phyloP scores from a whole-genome alignment of 2,329 filamentous ascomycete genomes.

The Clonostachys sp. region DNA sequence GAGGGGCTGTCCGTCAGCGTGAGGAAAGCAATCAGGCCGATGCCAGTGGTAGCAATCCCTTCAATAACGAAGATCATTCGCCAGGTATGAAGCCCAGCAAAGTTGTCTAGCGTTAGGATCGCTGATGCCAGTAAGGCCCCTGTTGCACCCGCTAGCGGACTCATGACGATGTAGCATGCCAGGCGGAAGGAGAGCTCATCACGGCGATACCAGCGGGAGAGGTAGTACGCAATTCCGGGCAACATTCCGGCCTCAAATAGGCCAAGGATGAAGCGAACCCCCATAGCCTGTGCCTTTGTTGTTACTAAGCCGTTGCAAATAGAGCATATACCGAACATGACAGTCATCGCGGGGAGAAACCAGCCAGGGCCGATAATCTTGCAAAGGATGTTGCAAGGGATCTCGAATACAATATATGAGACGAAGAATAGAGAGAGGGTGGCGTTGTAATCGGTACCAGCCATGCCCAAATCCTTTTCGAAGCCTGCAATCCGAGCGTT shows the following conservation, averaged over 20 bases:
- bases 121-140: slow-evolving; percentile 43
- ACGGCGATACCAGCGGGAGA: slow-evolving; percentile 60
- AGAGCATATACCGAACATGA: slow-evolving; percentile 44
- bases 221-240: slow-evolving; percentile 44
- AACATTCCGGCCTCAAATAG: slow-evolving; percentile 47
- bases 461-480: slow-evolving; percentile 54
- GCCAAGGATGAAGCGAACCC: slow-evolving; percentile 44
- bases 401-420: slow-evolving; percentile 39
- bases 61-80: slow-evolving; percentile 58
- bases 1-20: slow-evolving; percentile 25
- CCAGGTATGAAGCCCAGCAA: slow-evolving; percentile 34
- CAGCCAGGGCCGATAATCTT: slow-evolving; percentile 25
- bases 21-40: slow-evolving; percentile 21
- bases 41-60: slow-evolving; percentile 19
- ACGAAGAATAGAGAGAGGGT: slow-evolving; percentile 54
- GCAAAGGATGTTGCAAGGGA: slow-evolving; percentile 23
- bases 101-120: slow-evolving; percentile 39
- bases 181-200: slow-evolving; percentile 17
- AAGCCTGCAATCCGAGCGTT: slow-evolving; percentile 65
- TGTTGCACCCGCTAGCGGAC: slow-evolving; percentile 51
- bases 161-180: slow-evolving; percentile 57
- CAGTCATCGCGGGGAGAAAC: slow-evolving; percentile 28
- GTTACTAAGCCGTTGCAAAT: slow-evolving; percentile 39
- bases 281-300: slow-evolving; percentile 40
- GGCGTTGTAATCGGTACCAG: slow-evolving; percentile 53